Percentiles rank a stretch among this genome's conserved stretches.
phyloP scores from a whole-genome alignment of 495 filamentous ascomycete genomes.

The Penicillium simplicissimum region DNA sequence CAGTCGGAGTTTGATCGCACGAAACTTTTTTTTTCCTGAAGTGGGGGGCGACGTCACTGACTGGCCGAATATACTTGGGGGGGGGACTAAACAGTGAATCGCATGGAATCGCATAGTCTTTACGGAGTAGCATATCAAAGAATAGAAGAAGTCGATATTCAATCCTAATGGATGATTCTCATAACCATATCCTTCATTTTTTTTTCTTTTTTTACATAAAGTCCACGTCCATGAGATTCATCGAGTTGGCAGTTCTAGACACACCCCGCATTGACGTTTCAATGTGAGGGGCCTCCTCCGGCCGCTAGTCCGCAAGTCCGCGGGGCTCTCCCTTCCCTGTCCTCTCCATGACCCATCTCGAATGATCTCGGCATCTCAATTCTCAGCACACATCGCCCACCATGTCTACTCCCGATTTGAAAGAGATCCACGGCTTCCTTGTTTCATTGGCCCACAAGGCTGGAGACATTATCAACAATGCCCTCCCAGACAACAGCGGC shows the following conservation, averaged over 20 bases:
- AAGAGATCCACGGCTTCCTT: conserved; percentile 79
- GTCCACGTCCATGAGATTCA: not conserved
- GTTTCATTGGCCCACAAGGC: conserved; percentile 73
- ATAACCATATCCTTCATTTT: not conserved
- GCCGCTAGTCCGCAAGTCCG: not conserved
- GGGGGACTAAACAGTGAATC: not conserved
- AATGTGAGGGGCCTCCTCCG: not conserved
- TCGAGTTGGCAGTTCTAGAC: not conserved
- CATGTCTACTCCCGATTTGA: conserved; percentile 53
- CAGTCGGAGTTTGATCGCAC: not conserved
- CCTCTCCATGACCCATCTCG: not conserved
- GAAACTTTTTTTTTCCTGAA: conserved; percentile 24
- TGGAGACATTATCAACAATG: conserved; percentile 77
- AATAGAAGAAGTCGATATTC: not conserved
- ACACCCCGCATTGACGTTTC: not conserved
- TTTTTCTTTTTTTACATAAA: not conserved
- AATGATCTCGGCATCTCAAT: not conserved
- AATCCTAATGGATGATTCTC: not conserved
- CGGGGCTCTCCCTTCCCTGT: not conserved
- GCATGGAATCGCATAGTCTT: not conserved
- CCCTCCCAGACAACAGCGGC: conserved; percentile 63
- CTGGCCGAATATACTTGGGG: not conserved
- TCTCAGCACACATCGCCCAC: not conserved
- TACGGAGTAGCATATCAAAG: not conserved
- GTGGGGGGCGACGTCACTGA: conserved; percentile 29